Evolutionary conservation across 768 basidiomycete species (phyloP), one percentile per base, ranked within the genome.

Genomic region (Strobilomyces echinocephalus): DNA sequence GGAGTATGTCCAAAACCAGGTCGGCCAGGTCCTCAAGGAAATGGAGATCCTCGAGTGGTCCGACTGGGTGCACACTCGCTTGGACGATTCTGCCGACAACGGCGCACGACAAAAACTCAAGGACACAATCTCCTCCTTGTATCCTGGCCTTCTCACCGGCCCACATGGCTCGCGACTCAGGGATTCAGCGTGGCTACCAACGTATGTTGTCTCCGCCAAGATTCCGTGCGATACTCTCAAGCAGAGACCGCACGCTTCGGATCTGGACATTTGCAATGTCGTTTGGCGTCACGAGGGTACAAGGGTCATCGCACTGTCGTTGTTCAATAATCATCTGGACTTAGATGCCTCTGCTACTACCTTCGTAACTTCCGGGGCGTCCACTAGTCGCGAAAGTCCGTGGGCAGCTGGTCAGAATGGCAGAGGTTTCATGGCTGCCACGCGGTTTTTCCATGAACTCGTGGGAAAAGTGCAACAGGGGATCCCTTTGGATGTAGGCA

Each of bases 381-480:
- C 54, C 39, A 63, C 56, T 18, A 61, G 54, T 31, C 53, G 61
- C 20, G 49, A 50, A 26, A 62, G 54, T 30, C 45, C 48, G 14
- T 62, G 52, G 53, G 57, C 54, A 16, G 52, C 56, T 10, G 60
- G 61, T 20, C 61, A 62, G 44, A 62, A 62, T 28, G 54, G 57
- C 33, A 55, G 30, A 10, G 54, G 57, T 2, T 59, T 62, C 42
- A 50, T 55, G 39, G 46, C 54, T 35, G 61, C 60, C 9, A 61
- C 60, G 4, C 60, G 50, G 18, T 61, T 51, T 41, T 52, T 59
- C 46, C 41, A 50, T 34, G 49, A 59, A 12, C 8, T 56, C 14
- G 54, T 59, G 14, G 52, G 48, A 14, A 41, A 43, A 14, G 35
- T 36, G 16, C 34, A 18, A 21, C 45, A 50, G 18, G 49, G 47